Evolutionary conservation across 2,329 filamentous ascomycete species (phyloP), one percentile per base, ranked within the genome.

Genomic region (Epicoccum sorghinum): DNA sequence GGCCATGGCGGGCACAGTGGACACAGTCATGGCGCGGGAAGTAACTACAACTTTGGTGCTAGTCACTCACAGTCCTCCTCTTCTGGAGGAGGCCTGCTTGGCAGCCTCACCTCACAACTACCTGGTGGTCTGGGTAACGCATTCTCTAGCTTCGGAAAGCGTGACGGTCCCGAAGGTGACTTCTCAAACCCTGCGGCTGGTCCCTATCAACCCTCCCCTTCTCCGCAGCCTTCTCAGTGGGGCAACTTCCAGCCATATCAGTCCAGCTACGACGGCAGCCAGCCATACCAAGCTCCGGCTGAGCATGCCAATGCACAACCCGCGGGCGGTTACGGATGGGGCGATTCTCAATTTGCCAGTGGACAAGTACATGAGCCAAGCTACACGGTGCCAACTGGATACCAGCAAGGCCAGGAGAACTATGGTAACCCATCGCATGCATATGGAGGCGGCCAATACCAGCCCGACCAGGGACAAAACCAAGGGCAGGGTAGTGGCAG

Each of bases 361-460:
- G 70, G 70, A 3, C 64, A 70, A 38, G 70, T 71, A 8, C 62
- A 56, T 6, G 70, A 73, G 44, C 70, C 70, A 7, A 65, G 65
- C 23, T 73, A 72, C 49, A 63, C 64, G 8, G 57, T 74, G 13
- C 71, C 70, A 2, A 74, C 70, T 33, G 65, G 66, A 13, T 75
- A 74, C 58, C 71, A 75, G 56, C 72, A 75, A 49, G 72, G 72
- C 0, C 73, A 71, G 46, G 72, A 75, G 60, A 66, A 64, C 22
- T 68, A 70, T 47, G 52, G 48, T 14, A 50, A 50, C 14, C 52
- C 52, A 12, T 29, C 30, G 30, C 39, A 52, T 24, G 40, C 62
- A 18, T 56, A 58, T 36, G 61, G 64, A 22, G 60, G 61, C 10
- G 27, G 27, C 27, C 27, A 29, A 2, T 69, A 69, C 56, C 57